These are phyloP conservation scores for Primulina eburnea DNA, from an alignment of 257 asterid genomes.

Conservation along the genomic window DNA sequence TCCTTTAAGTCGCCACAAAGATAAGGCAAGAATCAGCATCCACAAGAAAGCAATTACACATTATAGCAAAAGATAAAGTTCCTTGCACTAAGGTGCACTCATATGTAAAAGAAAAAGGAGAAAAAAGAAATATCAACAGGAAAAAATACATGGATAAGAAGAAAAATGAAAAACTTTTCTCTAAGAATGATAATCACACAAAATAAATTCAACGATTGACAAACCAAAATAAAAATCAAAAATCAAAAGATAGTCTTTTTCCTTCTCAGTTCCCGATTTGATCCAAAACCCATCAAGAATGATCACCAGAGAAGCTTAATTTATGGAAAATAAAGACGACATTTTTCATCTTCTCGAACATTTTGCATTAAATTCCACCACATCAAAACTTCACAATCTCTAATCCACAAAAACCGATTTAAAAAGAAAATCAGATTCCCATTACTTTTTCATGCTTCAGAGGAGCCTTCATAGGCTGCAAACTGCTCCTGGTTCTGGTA, in stretches of 20 bases:
- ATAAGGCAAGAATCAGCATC: conserved; percentile 38
- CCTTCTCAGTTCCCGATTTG: background rate
- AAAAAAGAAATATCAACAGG: conserved; percentile 21
- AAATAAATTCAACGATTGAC: conserved; percentile 21
- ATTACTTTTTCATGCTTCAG: conserved; percentile 52
- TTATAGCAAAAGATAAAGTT: conserved; percentile 26
- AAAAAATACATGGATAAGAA: conserved; percentile 29
- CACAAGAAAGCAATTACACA: conserved; percentile 40
- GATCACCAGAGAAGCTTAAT: conserved; percentile 30
- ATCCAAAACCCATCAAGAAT: conserved; percentile 25
- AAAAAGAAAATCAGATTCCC: background rate
- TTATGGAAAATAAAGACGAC: conserved; percentile 21
- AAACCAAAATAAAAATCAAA: background rate
- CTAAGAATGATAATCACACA: conserved; percentile 27
- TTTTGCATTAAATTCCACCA: background rate
- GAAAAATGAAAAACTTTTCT: conserved; percentile 25
- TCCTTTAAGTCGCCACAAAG: conserved; percentile 44
- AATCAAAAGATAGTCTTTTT: background rate
- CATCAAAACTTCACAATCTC: background rate
- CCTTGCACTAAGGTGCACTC: conserved; percentile 16
- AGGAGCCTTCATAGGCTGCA: conserved; percentile 52
- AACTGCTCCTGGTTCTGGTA: conserved; percentile 49
- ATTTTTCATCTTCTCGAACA: conserved; percentile 16
- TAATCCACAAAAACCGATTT: conserved; percentile 3
- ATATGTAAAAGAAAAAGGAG: conserved; percentile 21